Evolutionary conservation across 352 stramenopile genomes (phyloP), one percentile per base, ranked within the genome.

Genomic region (Globisporangium polare): DNA sequence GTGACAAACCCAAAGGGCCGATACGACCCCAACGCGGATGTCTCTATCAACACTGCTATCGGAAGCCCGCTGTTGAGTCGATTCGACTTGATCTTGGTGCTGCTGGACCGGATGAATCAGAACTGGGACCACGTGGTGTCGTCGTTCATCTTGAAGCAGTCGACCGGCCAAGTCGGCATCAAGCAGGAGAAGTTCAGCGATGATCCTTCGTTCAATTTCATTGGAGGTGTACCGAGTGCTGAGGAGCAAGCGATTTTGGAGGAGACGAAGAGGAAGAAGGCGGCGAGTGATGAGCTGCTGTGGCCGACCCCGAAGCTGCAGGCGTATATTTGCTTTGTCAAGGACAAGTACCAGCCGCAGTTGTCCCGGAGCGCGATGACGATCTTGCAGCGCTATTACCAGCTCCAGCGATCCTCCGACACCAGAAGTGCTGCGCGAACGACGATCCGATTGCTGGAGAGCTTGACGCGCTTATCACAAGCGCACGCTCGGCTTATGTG

Each of bases 51-150:
- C 73, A 98, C 96, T n/a, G 86, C 89, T 27, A 97, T 99, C 37
- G 95, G 83, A 29, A 95, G 92, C 24, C 96, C 96, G 17, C 78
- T 99, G 20, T 67, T 99, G n/a, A 98, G 84, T 74, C 80, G 96
- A n/a, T 99, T 99, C 69, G 96, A 99, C 70, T 70, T 99, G 6
- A 96, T 99, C 59, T 89, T 99, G 53, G 86, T 98, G 37, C 74
- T 99, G 49, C 73, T 98, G 41, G 96, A 99, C 69, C 85, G 74
- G 7, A 80, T 83, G 57, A 86, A 89, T 46, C 60, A 66, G n/a
- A 72, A 88, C 35, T 97, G 96, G 80, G 96, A 99, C 69, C 78
- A 91, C 20, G 91, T 95, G 8, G 94, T 99, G 43, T 98, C 94
- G 1, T 91, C 91, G 9, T 98, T 98, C 64, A 92, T 99, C 26